Conservation (phyloP, 1,139 yeast species). For the Geotrichum klebahnii region DNA sequence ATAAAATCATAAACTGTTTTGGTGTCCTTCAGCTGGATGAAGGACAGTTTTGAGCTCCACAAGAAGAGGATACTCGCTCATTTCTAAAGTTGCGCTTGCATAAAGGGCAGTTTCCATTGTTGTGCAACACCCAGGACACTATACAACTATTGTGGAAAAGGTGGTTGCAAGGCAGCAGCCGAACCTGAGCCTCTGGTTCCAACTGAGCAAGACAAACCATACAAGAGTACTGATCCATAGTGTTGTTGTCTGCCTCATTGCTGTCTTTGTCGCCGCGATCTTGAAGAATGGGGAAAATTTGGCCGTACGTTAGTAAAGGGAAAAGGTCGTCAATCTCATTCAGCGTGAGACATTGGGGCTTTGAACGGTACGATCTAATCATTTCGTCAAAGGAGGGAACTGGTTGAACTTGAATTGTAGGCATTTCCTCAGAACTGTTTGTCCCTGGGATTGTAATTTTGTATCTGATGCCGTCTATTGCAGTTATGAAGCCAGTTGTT, state of each 20-base stretch:
- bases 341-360: conserved; percentile 13
- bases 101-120: conserved; percentile 13
- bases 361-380: conserved; percentile 7
- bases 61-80: too few species aligned
- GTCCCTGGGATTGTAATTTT: conserved; percentile 1
- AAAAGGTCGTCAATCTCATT: conserved; percentile 11
- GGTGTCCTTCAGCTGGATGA: too few species aligned
- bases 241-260: not conserved
- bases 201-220: not conserved
- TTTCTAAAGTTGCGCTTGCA: conserved; percentile 5
- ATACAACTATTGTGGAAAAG: conserved; percentile 5
- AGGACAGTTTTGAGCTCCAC: too few species aligned
- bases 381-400: conserved; percentile 8
- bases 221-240: too few species aligned
- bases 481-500: not conserved
- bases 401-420: conserved; percentile 1
- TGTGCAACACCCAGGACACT: conserved; percentile 10
- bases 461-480: conserved; percentile 6
- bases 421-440: not conserved
- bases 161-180: conserved; percentile 9
- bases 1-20: too few species aligned
- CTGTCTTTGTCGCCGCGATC: not conserved
- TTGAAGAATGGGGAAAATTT: not conserved
- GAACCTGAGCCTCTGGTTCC: not conserved
- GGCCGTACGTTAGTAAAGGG: not conserved